These are phyloP conservation scores for Magnolia officinalis DNA, from an alignment of 164 flowering plant genomes.

Conservation along the genomic window DNA sequence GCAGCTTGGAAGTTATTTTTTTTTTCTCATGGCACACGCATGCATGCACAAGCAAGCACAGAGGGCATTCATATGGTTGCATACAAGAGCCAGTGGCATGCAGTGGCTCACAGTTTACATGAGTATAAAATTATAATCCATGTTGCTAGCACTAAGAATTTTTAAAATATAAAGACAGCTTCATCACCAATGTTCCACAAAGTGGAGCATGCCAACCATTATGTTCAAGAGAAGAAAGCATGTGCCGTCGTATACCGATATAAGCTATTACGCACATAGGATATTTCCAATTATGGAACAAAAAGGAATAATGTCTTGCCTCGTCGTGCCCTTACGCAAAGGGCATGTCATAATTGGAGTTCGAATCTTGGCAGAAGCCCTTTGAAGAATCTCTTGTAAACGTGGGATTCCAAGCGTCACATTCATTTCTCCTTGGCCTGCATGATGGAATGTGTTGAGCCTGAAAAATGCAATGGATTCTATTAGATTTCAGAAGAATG, in stretches of 20 bases:
- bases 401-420: constrained; percentile 99
- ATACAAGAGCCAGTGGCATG: no score
- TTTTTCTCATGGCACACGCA: not conserved
- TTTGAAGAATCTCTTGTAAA: constrained; percentile 87
- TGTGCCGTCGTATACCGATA: not conserved
- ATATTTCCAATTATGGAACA: not conserved
- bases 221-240: not conserved
- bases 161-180: no score
- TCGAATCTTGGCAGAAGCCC: constrained; percentile 65
- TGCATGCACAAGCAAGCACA: not conserved
- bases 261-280: not conserved
- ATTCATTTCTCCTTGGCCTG: constrained; percentile 96
- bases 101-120: no score
- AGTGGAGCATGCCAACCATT: not conserved
- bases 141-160: no score
- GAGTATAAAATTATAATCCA: no score
- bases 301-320: constrained; percentile 38
- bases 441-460: constrained; percentile 94
- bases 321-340: constrained; percentile 41
- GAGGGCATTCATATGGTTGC: not conserved
- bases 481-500: not conserved
- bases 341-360: constrained; percentile 94
- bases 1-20: not conserved
- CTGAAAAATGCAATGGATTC: constrained; percentile 34
- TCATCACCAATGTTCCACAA: not conserved